phyloP scores from a whole-genome alignment of 345 rosid species.

The Hibiscus syriacus region DNA sequence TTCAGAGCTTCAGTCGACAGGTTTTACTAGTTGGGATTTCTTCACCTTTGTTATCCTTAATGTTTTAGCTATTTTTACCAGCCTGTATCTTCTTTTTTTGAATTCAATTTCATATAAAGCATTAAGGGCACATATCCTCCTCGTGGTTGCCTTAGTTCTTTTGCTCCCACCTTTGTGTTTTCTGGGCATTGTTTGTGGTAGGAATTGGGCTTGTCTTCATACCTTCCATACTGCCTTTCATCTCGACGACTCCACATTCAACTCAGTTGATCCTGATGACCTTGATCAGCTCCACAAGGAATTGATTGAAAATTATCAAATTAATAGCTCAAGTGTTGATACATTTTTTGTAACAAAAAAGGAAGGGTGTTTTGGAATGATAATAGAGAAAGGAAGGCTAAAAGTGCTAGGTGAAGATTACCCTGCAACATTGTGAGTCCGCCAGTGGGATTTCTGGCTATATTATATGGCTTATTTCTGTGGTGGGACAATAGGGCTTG shows the following conservation, averaged over 20 bases:
- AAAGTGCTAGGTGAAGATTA: conserved; percentile 73
- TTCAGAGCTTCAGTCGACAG: conserved; percentile 20
- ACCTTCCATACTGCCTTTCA: conserved; percentile 12
- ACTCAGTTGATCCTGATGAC: conserved; percentile 36
- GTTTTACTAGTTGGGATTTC: conserved; percentile 28
- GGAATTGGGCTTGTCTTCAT: conserved; percentile 36
- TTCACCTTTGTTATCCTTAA: conserved; percentile 46
- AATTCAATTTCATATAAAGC: conserved; percentile 31
- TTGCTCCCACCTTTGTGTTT: conserved; percentile 49
- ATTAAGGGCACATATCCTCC: conserved; percentile 37
- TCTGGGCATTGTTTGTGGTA: conserved; percentile 50
- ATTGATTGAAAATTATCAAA: conserved; percentile 26
- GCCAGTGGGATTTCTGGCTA: conserved; percentile 73
- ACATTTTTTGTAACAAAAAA: not conserved
- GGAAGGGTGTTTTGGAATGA: conserved; percentile 20
- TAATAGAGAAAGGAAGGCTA: conserved; percentile 39
- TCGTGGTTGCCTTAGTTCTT: conserved; percentile 43
- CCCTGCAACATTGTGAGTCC: conserved; percentile 36
- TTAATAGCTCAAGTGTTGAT: not conserved
- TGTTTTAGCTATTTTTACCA: conserved; percentile 50
- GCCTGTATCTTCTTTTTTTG: conserved; percentile 60
- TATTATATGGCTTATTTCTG: conserved; percentile 66
- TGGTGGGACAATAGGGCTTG: conserved; percentile 76
- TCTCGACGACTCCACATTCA: conserved; percentile 29
- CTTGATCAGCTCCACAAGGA: conserved; percentile 38